Conservation (phyloP, 2,329 filamentous ascomycete genomes). For the Pseudodiploospora longispora region DNA sequence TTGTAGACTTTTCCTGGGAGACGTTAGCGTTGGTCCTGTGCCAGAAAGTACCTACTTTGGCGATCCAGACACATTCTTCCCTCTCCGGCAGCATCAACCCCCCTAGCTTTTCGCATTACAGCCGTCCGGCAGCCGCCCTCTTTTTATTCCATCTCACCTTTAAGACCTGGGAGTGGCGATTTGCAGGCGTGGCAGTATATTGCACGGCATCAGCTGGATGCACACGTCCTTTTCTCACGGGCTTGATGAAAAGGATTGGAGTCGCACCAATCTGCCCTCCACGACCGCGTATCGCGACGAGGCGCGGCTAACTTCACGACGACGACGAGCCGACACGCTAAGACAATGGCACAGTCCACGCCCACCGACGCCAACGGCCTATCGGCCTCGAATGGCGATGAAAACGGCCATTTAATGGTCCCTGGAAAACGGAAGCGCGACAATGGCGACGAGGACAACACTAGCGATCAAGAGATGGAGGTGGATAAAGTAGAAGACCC, state of each 20-base stretch:
- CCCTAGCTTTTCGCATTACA: conserved; percentile 20
- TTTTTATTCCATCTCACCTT: conserved; percentile 1
- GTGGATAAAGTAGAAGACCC: conserved; percentile 11
- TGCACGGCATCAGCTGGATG: conserved; percentile 24
- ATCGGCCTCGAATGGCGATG: conserved; percentile 23
- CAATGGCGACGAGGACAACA: conserved; percentile 31
- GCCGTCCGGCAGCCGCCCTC: conserved; percentile 13
- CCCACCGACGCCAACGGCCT: conserved; percentile 34
- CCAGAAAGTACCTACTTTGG: conserved; percentile 13
- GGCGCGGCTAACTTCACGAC: conserved; percentile 22
- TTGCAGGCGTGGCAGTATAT: conserved; percentile 16
- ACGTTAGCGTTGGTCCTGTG: conserved; percentile 19
- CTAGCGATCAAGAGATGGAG: conserved; percentile 18
- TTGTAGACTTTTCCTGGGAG: conserved; percentile 21
- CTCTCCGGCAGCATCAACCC: conserved; percentile 19
- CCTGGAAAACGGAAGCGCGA: conserved; percentile 54
- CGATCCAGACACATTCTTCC: conserved; percentile 33
- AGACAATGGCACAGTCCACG: conserved; percentile 34
- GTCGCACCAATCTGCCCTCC: conserved; percentile 32
- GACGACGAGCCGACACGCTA: conserved; percentile 15
- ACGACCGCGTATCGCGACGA: conserved; percentile 34
- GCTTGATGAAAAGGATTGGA: conserved; percentile 30
- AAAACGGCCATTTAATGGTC: conserved; percentile 22
- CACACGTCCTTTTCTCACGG: conserved; percentile 22
- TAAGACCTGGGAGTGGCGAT: conserved; percentile 7